Evolutionary conservation across 2,329 filamentous ascomycete species (phyloP).

Genomic region (Verticillium tricorpus): DNA sequence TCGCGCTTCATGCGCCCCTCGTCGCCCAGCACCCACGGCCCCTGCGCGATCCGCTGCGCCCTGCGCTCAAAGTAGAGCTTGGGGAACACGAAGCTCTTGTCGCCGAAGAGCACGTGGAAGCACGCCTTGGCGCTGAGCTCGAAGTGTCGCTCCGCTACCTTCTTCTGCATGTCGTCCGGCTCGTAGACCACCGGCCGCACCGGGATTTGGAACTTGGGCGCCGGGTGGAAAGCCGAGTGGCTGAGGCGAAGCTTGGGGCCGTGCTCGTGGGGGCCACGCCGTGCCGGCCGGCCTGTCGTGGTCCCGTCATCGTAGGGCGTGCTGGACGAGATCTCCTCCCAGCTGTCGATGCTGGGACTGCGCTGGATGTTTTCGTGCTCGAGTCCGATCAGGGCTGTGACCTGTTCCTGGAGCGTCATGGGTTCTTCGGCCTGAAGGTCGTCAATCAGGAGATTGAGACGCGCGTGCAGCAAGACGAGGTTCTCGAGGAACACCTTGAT

Average conservation of each 20-base stretch:
- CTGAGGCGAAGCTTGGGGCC: constrained; percentile 19
- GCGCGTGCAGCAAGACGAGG: constrained; percentile 72
- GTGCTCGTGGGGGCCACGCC: constrained; percentile 21
- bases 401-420: constrained; percentile 62
- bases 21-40: constrained; percentile 74
- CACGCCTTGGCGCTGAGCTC: constrained; percentile 90
- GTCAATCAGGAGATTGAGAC: constrained; percentile 81
- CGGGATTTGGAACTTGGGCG: constrained; percentile 75
- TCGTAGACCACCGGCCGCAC: constrained; percentile 77
- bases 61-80: constrained; percentile 80
- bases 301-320: constrained; percentile 58
- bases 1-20: constrained; percentile 68
- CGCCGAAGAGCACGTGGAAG: constrained; percentile 94
- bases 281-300: constrained; percentile 31
- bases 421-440: constrained; percentile 71
- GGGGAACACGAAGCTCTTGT: constrained; percentile 92
- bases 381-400: constrained; percentile 69
- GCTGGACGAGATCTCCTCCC: constrained; percentile 72
- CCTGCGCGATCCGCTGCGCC: constrained; percentile 76
- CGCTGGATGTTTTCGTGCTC: constrained; percentile 58
- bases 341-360: constrained; percentile 79
- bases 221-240: constrained; percentile 20
- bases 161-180: constrained; percentile 73
- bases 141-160: constrained; percentile 76
- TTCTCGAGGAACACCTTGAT: constrained; percentile 94